Conservation (phyloP, 1,284 basidiomycete genomes). For the Hymenochaete sp. region DNA sequence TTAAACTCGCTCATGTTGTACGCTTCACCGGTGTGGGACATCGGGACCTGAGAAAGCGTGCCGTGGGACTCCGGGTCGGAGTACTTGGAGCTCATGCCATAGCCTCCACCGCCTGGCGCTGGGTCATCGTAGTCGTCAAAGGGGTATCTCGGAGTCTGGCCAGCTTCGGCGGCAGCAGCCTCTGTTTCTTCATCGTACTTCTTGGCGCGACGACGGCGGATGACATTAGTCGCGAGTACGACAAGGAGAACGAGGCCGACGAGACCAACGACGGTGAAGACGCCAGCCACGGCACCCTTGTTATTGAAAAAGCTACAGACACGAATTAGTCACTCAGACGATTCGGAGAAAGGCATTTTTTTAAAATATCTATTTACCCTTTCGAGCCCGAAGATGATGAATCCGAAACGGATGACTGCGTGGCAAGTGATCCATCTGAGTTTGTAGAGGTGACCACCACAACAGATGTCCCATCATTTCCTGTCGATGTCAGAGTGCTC, state of each 20-base stretch:
- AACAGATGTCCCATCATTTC: constrained; percentile 11
- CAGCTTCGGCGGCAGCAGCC: constrained; percentile 51
- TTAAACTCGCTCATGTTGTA: constrained; percentile 47
- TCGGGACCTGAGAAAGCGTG: constrained; percentile 46
- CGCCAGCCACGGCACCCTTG: constrained; percentile 59
- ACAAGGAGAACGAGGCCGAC: constrained; percentile 44
- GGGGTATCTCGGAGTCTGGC: constrained; percentile 38
- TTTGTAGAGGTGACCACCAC: constrained; percentile 16
- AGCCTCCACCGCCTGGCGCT: constrained; percentile 14
- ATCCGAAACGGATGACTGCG: constrained; percentile 1
- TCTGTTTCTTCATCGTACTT: constrained; percentile 63
- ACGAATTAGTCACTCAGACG: not conserved
- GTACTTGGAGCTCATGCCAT: constrained; percentile 31
- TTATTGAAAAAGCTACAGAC: constrained; percentile 56
- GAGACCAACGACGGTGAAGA: constrained; percentile 60
- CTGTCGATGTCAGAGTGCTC: constrained; percentile 11
- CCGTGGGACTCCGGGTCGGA: constrained; percentile 47
- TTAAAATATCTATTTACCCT: too few species aligned
- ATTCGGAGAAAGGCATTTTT: not conserved
- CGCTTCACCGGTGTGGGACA: constrained; percentile 29
- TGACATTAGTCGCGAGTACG: constrained; percentile 40
- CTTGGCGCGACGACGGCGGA: constrained; percentile 54
- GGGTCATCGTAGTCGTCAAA: constrained; percentile 43
- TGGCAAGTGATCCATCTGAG: constrained; percentile 14
- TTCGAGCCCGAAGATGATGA: constrained; percentile 1